phyloP scores from a whole-genome alignment of 345 rosid genomes.

The Euphorbia lathyris region DNA sequence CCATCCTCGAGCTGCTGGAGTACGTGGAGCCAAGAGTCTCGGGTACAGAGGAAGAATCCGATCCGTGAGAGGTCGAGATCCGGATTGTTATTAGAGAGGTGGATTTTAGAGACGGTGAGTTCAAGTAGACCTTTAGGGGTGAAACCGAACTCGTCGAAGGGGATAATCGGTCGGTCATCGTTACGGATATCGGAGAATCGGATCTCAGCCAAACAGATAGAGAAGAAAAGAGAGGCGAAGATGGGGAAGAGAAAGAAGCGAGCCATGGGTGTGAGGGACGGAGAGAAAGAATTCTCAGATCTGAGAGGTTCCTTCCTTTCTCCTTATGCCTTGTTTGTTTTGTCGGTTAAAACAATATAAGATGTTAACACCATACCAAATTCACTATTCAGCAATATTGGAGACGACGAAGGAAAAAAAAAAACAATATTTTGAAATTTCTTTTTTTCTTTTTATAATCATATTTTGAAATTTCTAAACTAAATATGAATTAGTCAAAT shows the following conservation, averaged over 20 bases:
- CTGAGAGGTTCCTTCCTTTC: not conserved
- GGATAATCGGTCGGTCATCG: slow-evolving; percentile 65
- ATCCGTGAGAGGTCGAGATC: slow-evolving; percentile 64
- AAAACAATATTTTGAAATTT: too few species aligned
- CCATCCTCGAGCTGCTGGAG: slow-evolving; percentile 68
- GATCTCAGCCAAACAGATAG: slow-evolving; percentile 58
- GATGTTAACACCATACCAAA: not conserved
- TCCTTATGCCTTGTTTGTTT: not conserved
- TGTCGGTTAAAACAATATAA: not conserved
- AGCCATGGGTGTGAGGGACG: slow-evolving; percentile 37
- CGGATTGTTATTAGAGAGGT: slow-evolving; percentile 45
- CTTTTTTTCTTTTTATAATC: too few species aligned
- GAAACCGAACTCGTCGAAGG: slow-evolving; percentile 85
- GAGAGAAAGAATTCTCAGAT: slow-evolving; percentile 6
- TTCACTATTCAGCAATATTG: not conserved
- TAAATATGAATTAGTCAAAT: not conserved
- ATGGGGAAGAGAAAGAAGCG: slow-evolving; percentile 18
- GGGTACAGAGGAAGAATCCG: slow-evolving; percentile 95
- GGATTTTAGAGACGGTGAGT: slow-evolving; percentile 59
- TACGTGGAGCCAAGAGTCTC: slow-evolving; percentile 76
- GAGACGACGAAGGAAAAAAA: not conserved
- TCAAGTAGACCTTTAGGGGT: slow-evolving; percentile 80
- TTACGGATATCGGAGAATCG: slow-evolving; percentile 68
- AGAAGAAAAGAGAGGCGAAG: slow-evolving; percentile 20
- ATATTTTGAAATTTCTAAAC: not conserved